Conservation (phyloP, 108 stramenopile species). For the Cyclotella baltica region DNA sequence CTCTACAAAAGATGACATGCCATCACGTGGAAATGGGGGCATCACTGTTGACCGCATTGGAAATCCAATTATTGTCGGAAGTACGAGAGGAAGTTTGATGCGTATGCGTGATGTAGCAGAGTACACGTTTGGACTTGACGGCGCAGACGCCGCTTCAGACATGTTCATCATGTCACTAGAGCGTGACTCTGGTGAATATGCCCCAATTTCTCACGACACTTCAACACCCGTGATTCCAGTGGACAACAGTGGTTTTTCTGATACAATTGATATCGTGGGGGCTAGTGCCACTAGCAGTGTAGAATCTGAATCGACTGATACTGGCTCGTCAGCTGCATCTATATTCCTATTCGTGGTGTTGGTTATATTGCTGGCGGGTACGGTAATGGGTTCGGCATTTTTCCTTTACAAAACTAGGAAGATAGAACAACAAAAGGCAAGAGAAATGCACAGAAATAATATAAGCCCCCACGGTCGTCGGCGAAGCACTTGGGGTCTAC, state of each 20-base stretch:
- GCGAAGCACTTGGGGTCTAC: conserved; percentile 23
- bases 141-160: conserved; percentile 47
- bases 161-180: conserved; percentile 65
- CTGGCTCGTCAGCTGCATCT: conserved; percentile 11
- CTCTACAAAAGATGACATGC: conserved; percentile 53
- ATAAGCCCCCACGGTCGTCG: conserved; percentile 5
- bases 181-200: conserved; percentile 41
- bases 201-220: conserved; percentile 26
- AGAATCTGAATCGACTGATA: neutral
- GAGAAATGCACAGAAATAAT: neutral
- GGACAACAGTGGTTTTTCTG: conserved; percentile 1
- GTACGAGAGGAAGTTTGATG: conserved; percentile 60
- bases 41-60: conserved; percentile 55
- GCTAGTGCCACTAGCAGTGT: neutral
- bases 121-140: conserved; percentile 34
- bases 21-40: conserved; percentile 59
- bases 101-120: conserved; percentile 41
- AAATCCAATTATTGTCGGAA: conserved; percentile 59
- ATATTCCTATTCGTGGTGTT: conserved; percentile 8
- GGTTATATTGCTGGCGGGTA: neutral
- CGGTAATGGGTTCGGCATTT: neutral
- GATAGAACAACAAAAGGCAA: neutral
- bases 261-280: neutral
- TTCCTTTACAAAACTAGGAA: conserved; percentile 13
- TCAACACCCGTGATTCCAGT: conserved; percentile 2